phyloP scores from a whole-genome alignment of 2,329 filamentous ascomycete genomes.

The Dryadomyces sulphureus region DNA sequence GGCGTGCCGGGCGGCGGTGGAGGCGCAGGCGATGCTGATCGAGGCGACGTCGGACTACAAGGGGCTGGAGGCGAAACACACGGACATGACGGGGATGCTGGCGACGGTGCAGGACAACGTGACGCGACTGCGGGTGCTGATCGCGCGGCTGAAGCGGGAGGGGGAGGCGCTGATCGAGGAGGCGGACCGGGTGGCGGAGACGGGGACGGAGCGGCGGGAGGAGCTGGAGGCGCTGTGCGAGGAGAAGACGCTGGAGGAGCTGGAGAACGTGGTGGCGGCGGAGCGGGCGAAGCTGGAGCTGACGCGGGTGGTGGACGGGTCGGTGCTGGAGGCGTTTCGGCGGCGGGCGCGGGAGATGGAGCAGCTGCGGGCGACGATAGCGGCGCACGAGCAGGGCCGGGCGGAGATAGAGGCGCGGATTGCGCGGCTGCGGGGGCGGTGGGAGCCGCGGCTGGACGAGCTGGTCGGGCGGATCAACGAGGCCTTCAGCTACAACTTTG shows the following conservation, averaged over 20 bases:
- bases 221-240: constrained; percentile 28
- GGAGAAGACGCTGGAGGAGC: constrained; percentile 41
- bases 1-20: constrained; percentile 48
- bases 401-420: constrained; percentile 44
- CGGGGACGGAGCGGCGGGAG: constrained; percentile 23
- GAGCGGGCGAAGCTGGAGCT: constrained; percentile 65
- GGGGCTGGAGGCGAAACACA: constrained; percentile 51
- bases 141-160: background rate
- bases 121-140: constrained; percentile 19
- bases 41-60: constrained; percentile 74
- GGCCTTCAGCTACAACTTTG: constrained; percentile 86
- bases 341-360: constrained; percentile 56
- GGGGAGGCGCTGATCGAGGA: constrained; percentile 11
- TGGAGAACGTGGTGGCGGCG: constrained; percentile 60
- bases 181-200: constrained; percentile 24
- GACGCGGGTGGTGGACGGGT: constrained; percentile 62
- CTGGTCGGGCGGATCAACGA: constrained; percentile 72
- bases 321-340: constrained; percentile 65
- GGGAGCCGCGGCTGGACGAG: constrained; percentile 72
- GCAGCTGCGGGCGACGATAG: constrained; percentile 41
- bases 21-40: constrained; percentile 54
- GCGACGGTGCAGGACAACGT: constrained; percentile 28
- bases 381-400: constrained; percentile 38
- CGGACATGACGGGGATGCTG: constrained; percentile 38
- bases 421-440: constrained; percentile 48